These are phyloP conservation scores for Lentinula detonsa DNA, from an alignment of 768 basidiomycete species.

Conservation along the genomic window DNA sequence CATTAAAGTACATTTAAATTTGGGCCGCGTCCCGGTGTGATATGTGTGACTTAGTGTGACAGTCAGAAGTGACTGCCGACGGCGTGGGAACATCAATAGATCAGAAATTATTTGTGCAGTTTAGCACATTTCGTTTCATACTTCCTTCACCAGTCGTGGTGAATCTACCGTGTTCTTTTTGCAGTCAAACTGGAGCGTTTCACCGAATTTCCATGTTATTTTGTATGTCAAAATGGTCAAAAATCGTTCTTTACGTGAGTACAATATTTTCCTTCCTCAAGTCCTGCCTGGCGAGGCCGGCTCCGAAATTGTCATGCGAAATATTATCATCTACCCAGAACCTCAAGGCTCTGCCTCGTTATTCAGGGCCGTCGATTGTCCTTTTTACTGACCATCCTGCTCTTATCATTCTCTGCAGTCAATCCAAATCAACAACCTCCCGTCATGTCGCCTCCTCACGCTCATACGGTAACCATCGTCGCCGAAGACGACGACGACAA, in stretches of 20 bases:
- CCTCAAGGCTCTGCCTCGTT: constrained; percentile 10
- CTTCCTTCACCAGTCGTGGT: constrained; percentile 12
- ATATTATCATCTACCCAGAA: constrained; percentile 4
- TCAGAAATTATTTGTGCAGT: not conserved
- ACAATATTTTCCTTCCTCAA: constrained; percentile 6
- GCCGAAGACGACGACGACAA: constrained; percentile 62
- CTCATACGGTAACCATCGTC: constrained; percentile 55
- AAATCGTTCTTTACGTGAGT: constrained; percentile 32
- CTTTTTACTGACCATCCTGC: constrained; percentile 9
- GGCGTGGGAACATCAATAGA: constrained; percentile 1
- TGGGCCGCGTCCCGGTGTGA: not conserved
- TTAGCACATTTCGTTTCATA: not conserved
- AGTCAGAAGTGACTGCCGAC: not conserved
- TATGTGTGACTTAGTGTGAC: not conserved
- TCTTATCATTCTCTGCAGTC: constrained; percentile 17
- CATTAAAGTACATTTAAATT: not conserved
- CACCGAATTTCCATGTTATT: constrained; percentile 21
- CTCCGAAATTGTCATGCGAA: constrained; percentile 13
- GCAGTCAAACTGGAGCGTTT: constrained; percentile 35
- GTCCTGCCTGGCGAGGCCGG: constrained; percentile 6
- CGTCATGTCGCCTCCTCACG: constrained; percentile 63
- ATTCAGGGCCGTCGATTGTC: constrained; percentile 3
- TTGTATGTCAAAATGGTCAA: constrained; percentile 32
- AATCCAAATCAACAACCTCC: constrained; percentile 44
- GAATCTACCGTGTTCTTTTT: constrained; percentile 8